Evolutionary conservation across 192 early-diverging fungal genomes (phyloP), one percentile per base, ranked within the genome.

Genomic region (Piromyces finnis): DNA sequence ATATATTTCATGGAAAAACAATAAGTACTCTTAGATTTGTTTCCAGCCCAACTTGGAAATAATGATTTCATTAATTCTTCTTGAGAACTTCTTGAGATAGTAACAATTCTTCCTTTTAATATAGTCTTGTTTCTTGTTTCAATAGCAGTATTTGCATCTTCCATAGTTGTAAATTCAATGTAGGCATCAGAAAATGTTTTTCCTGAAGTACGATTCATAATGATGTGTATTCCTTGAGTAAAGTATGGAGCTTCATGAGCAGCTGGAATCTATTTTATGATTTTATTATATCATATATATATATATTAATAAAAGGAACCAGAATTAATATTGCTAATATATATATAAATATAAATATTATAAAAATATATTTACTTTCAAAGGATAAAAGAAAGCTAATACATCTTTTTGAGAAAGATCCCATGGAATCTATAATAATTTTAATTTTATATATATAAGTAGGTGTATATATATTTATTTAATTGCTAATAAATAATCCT

Each of bases 181-280:
- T 88, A 94, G 3, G 88, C 88, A 79, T 92, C 90, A 51, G 89
- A 88, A 78, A 88, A 86, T 0, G 91, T 94, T 80, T 93, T 93
- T 16, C 93, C 93, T n/a, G 92, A 90, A 5, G 85, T 82, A 41
- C 91, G 84, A 81, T 89, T 88, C 86, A 89, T 88, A 80, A 88
- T 82, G 39, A 90, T 88, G 83, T 90, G 83, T 17, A 86, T 79
- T 26, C 78, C 80, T 37, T 87, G 84, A 30, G 85, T 87, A 59
- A 78, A 87, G 77, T 81, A 79, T 5, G 86, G 86, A 1, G 79
- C 5, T 27, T 77, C 28, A 78, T 87, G 86, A 14, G 79, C 79
- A 28, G 80, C 28, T 5, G 84, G 86, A 28, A 87, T 81, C 86
- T 87, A 36, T n/a, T 2, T 35, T 7, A 35, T 35, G 3, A 35